Evolutionary conservation across 2,329 filamentous ascomycete genomes (phyloP).

Genomic region (Rutstroemia sydowiana): DNA sequence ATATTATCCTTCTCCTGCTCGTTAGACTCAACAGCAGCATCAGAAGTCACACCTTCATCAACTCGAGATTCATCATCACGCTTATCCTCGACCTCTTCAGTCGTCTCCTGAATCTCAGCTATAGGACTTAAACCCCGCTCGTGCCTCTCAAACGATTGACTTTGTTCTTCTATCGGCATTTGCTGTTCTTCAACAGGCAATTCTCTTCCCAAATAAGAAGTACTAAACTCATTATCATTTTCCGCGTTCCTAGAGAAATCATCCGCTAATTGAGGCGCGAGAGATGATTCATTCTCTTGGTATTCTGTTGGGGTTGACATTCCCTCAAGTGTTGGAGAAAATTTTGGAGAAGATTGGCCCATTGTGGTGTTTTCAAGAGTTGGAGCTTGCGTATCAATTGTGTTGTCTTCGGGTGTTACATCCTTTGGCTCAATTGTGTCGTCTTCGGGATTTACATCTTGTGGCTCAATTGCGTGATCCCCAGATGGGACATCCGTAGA

Average conservation of each 20-base stretch:
- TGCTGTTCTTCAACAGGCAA: too few species aligned
- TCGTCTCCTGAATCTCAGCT: too few species aligned
- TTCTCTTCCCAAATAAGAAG: too few species aligned
- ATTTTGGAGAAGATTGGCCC: not conserved
- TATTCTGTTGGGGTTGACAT: not conserved
- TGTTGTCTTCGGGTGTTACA: too few species aligned
- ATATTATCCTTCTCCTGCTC: not conserved
- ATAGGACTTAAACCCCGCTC: conserved; percentile 11
- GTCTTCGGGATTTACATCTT: conserved; percentile 1
- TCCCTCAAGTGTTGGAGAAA: too few species aligned
- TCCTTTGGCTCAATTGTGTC: too few species aligned
- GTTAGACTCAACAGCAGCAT: not conserved
- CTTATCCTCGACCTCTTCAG: too few species aligned
- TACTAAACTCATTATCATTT: conserved; percentile 19
- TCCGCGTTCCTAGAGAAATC: conserved; percentile 19
- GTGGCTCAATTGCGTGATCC: not conserved
- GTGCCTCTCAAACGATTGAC: not conserved
- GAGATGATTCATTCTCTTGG: conserved; percentile 11
- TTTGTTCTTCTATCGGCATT: not conserved
- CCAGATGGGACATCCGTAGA: too few species aligned
- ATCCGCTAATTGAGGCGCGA: conserved; percentile 17
- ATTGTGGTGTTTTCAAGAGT: too few species aligned
- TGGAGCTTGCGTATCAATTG: too few species aligned
- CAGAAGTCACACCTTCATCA: not conserved
- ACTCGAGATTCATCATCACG: conserved; percentile 14